These are phyloP conservation scores for Hanseniaspora vineae DNA, from an alignment of 805 yeast genomes.

Conservation along the genomic window DNA sequence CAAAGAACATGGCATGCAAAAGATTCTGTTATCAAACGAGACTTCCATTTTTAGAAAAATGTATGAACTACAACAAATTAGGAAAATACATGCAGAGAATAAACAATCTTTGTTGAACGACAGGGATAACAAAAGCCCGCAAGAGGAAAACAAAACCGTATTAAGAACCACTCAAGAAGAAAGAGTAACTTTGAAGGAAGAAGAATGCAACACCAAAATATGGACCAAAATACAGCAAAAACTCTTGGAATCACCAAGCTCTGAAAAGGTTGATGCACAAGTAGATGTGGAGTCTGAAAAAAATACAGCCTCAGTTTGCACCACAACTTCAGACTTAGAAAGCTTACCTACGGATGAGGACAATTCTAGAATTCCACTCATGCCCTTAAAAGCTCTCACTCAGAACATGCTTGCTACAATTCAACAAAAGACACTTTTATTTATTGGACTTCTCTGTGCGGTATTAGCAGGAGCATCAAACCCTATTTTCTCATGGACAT, in stretches of 20 bases:
- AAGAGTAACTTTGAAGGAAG: background rate
- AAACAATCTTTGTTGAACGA: background rate
- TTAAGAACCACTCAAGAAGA: too few relatives aligned
- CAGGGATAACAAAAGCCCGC: too few relatives aligned
- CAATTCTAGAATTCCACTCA: conserved; percentile 3
- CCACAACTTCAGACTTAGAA: background rate
- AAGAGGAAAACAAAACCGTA: too few relatives aligned
- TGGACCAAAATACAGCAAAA: background rate
- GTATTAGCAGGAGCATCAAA: conserved; percentile 47
- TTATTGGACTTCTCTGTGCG: conserved; percentile 41
- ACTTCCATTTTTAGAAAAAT: background rate
- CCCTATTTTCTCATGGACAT: conserved; percentile 69
- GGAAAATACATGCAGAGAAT: background rate
- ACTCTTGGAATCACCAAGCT: too few relatives aligned
- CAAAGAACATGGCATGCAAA: conserved; percentile 30
- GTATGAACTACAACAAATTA: conserved; percentile 1
- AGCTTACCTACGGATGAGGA: background rate
- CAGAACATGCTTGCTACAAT: conserved; percentile 18
- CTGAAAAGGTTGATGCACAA: too few relatives aligned
- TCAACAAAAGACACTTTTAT: conserved; percentile 18
- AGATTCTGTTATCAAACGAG: conserved; percentile 16
- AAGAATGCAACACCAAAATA: background rate
- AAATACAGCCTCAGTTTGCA: background rate
- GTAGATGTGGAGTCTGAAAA: too few relatives aligned
- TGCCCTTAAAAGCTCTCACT: conserved; percentile 13